Percentiles rank a stretch among this genome's conserved stretches.
These are phyloP conservation scores for Ampelocalamus luodianensis DNA, from an alignment of 176 grass and related monocot genomes.

Conservation along the genomic window DNA sequence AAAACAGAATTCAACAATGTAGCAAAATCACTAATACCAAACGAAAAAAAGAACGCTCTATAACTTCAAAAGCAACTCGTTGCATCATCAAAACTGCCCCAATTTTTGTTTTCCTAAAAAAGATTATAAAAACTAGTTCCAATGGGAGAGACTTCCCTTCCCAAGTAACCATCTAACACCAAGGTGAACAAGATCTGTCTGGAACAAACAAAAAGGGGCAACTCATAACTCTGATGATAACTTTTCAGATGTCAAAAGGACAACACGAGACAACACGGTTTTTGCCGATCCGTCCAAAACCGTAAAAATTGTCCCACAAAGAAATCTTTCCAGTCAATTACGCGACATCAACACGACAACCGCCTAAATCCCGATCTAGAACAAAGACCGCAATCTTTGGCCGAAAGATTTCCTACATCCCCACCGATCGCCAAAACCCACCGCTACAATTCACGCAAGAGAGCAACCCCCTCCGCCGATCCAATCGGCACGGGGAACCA, in stretches of 20 bases:
- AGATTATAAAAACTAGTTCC: not conserved
- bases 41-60: not conserved
- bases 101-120: not conserved
- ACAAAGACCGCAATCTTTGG: not conserved
- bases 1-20: slow-evolving; percentile 15
- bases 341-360: not conserved
- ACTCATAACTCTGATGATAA: not conserved
- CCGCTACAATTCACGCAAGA: slow-evolving; percentile 1
- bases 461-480: slow-evolving; percentile 15
- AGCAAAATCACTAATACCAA: slow-evolving; percentile 20
- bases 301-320: not conserved
- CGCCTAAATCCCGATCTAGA: slow-evolving; percentile 31
- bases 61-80: not conserved
- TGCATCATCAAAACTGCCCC: slow-evolving; percentile 6
- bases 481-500: not conserved
- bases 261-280: not conserved
- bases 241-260: not conserved
- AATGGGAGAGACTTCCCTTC: not conserved
- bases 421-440: slow-evolving; percentile 16
- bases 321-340: slow-evolving; percentile 8
- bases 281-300: not conserved
- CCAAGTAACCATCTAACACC: slow-evolving; percentile 24
- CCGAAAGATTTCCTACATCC: not conserved
- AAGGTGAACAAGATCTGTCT: not conserved
- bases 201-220: not conserved